phyloP scores from a whole-genome alignment of 352 stramenopile species.

The Globisporangium cystogenes region DNA sequence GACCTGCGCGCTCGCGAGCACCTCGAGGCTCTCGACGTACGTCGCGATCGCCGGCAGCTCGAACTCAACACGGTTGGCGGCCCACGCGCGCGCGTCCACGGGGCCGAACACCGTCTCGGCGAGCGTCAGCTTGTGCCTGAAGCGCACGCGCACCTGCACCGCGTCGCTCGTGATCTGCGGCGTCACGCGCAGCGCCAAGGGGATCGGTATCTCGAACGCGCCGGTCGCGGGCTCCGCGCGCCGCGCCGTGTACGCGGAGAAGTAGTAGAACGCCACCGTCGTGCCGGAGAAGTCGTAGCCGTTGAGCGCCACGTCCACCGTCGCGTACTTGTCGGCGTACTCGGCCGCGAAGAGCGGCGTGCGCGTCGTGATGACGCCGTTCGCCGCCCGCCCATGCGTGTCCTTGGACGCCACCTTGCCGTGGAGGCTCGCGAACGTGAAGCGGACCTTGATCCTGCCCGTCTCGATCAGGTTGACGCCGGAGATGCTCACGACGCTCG shows the following conservation, averaged over 20 bases:
- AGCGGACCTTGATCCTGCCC: constrained; percentile 62
- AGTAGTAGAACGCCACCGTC: constrained; percentile 43
- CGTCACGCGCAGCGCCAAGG: constrained; percentile 27
- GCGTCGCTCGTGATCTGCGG: constrained; percentile 43
- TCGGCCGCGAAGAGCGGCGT: constrained; percentile 47
- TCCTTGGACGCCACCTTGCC: constrained; percentile 28
- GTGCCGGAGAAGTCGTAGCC: constrained; percentile 59
- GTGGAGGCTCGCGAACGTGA: constrained; percentile 28
- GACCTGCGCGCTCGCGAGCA: constrained; percentile 25
- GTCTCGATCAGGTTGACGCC: constrained; percentile 74
- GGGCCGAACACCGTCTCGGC: constrained; percentile 27
- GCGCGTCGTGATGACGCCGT: constrained; percentile 44
- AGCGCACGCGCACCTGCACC: constrained; percentile 35
- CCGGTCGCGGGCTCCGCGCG: constrained; percentile 40
- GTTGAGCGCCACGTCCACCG: constrained; percentile 61
- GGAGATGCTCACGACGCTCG: constrained; percentile 47
- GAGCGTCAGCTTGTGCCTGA: constrained; percentile 16
- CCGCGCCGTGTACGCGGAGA: constrained; percentile 39
- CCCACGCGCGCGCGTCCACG: constrained; percentile 31
- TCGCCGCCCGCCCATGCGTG: constrained; percentile 24
- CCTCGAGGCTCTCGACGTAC: constrained; percentile 23
- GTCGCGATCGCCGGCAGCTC: constrained; percentile 30
- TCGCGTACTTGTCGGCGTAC: constrained; percentile 34
- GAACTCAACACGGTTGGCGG: constrained; percentile 31
- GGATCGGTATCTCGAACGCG: constrained; percentile 54